phyloP scores from a whole-genome alignment of 139 green algal species.

The Nannochloris sp. region DNA sequence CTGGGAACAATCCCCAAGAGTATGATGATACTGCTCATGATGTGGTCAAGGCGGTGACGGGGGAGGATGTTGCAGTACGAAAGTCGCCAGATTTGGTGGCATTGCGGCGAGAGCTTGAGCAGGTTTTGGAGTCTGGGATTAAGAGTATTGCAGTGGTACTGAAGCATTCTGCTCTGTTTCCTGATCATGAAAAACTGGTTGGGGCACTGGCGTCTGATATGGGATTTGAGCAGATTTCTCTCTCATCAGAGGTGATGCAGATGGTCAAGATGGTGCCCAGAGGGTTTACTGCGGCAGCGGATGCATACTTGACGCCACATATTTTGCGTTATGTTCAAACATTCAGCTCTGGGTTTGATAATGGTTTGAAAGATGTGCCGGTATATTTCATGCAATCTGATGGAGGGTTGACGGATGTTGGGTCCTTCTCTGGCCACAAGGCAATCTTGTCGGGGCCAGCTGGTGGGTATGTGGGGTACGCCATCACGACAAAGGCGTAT shows the following conservation, averaged over 20 bases:
- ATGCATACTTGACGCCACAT: slow-evolving; percentile 92
- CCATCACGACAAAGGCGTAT: slow-evolving; percentile 66
- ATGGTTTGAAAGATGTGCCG: slow-evolving; percentile 51
- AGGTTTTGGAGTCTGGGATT: slow-evolving; percentile 63
- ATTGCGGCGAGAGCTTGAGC: slow-evolving; percentile 40
- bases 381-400: slow-evolving; percentile 73
- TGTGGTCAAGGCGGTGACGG: slow-evolving; percentile 40
- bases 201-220: slow-evolving; percentile 55
- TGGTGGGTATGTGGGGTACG: slow-evolving; percentile 84
- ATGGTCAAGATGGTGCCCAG: slow-evolving; percentile 97
- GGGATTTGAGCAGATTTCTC: slow-evolving; percentile 64
- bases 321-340: slow-evolving; percentile 71
- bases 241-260: slow-evolving; percentile 76
- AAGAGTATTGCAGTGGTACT: slow-evolving; percentile 79
- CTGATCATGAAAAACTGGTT: slow-evolving; percentile 11
- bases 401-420: slow-evolving; percentile 65
- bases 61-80: slow-evolving; percentile 67
- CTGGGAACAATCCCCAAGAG: background rate
- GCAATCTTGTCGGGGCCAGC: slow-evolving; percentile 90
- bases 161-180: slow-evolving; percentile 88
- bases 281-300: slow-evolving; percentile 88
- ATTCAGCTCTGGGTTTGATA: slow-evolving; percentile 81
- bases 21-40: background rate
- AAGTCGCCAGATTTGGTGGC: slow-evolving; percentile 43
- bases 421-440: slow-evolving; percentile 80